Conservation (phyloP, 2,329 filamentous ascomycete species). For the Chaetoscypha palmicola region DNA sequence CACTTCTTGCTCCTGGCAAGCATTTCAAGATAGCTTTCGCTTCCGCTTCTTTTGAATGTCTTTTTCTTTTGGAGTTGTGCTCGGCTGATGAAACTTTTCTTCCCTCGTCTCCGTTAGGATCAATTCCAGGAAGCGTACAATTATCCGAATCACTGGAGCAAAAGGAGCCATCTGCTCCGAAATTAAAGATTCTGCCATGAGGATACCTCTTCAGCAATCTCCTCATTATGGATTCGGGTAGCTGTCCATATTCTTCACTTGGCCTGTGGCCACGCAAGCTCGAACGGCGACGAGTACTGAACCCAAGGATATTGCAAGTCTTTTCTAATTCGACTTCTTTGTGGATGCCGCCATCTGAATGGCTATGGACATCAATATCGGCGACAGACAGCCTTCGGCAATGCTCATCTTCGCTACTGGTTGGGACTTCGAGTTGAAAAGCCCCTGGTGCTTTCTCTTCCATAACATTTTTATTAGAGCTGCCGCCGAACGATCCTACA, state of each 20-base stretch:
- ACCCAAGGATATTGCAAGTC: slow-evolving; percentile 26
- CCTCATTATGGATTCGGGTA: slow-evolving; percentile 24
- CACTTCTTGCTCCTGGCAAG: slow-evolving; percentile 39
- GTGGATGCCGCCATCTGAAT: slow-evolving; percentile 3
- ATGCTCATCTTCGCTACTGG: slow-evolving; percentile 26
- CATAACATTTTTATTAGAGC: slow-evolving; percentile 18
- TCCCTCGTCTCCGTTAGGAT: slow-evolving; percentile 5
- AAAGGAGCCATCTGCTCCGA: slow-evolving; percentile 25
- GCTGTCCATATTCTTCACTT: slow-evolving; percentile 15
- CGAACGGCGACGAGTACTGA: slow-evolving; percentile 25
- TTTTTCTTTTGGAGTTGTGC: slow-evolving; percentile 13
- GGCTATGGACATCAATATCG: slow-evolving; percentile 9
- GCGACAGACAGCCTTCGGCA: slow-evolving; percentile 13
- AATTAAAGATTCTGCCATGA: slow-evolving; percentile 29
- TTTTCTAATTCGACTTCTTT: slow-evolving; percentile 13
- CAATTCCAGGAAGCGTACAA: slow-evolving; percentile 3
- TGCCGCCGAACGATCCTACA: slow-evolving; percentile 26
- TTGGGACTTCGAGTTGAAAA: slow-evolving; percentile 18
- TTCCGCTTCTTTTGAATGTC: slow-evolving; percentile 25
- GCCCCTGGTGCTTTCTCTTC: slow-evolving; percentile 23
- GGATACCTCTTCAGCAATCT: slow-evolving; percentile 29
- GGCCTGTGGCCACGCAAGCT: slow-evolving; percentile 23
- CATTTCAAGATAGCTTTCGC: slow-evolving; percentile 29
- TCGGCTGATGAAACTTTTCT: slow-evolving; percentile 4
- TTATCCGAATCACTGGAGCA: slow-evolving; percentile 25